Base-by-base conservation (phyloP, 1,284 basidiomycete species). In the Afroboletus lepidellus region DNA sequence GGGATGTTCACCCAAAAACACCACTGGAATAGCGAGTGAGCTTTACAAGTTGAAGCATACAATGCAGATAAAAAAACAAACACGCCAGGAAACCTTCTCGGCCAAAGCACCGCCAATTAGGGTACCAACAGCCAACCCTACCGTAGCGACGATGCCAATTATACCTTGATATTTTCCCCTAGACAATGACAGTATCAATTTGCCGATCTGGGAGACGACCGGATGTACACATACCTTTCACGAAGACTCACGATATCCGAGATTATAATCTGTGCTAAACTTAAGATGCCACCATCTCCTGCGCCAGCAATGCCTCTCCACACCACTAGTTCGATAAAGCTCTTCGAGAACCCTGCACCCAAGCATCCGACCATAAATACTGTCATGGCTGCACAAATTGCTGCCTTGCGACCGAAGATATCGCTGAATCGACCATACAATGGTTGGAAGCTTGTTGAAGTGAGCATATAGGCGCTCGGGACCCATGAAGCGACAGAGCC, bases 121-220 rank as follows among this genome's bases (percentile, higher is more conserved):
- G 18, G 36, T 25, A 18, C 46, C 46, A 9, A 48, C 32, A 32
- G 37, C 37, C 13, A 32, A 48, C 21, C 46, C 37, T 13, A 41
- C 8, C 3, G 46, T 37, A 15, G 24, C 15, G 12, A 25, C 46
- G 11, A 23, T 21, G 2, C 15, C 8, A 11, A 48, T 32, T 18
- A 48, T 48, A 9, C 46, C 46, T 24, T 48, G 37, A 24, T 48
- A 48, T 12, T 48, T 48, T 8, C 46, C 46, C 24, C 46, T 48
- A n/a, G n/a, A 41, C 2, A 13, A 12, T 8, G 5, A 4, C 3
- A 38, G 37, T 7, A 23, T 5, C 6, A n/a, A n/a, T 8, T 18
- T 36, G 8, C 6, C 34, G 37, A 38, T 13, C 11, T 5, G 7
- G 37, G 5, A 23, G 37, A 38, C 13, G 12, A 38, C 13, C 27